Evolutionary conservation across 176 grass and related monocot genomes (phyloP), one percentile per base, ranked within the genome.

Genomic region (Pharus latifolius): DNA sequence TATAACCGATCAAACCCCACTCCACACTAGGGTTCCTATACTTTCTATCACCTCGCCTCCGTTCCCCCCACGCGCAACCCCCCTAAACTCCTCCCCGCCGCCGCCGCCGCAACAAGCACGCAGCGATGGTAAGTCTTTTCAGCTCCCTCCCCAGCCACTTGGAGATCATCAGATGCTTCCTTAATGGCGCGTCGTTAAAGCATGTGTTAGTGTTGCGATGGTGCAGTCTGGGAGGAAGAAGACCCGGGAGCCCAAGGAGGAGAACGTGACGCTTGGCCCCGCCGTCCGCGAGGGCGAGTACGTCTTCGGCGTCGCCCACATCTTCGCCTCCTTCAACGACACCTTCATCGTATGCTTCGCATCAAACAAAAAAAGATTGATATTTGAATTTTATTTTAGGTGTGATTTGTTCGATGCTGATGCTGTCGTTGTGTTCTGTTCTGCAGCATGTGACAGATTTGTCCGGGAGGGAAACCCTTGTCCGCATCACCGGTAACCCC

Each of bases 261-360:
- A 88, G 66, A 88, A 88, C 65, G 84, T 92, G 61, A 92, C 81
- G 19, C 88, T 92, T 67, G 88, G 88, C 42, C 88, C 81, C 15
- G 44, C 88, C 26, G 88, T 92, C 18, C 84, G 81, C 15, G 84
- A 92, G 65, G 84, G 80, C 4, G 84, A 92, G 61, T 63, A 84
- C 64, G 84, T 65, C 28, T 85, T 92, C 68, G 77, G 88, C 65
- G 85, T 92, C 28, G 88, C 84, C 30, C 84, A 46, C 56, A 81
- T 91, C 51, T 88, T 81, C 65, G 84, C 80, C 15, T 92, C 88
- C 22, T 92, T 88, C 80, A 92, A 92, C 40, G 81, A 92, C 70
- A 92, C 88, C 17, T 96, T 92, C 19, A 89, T 96, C 77, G 88
- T 92, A n/a, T n/a, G n/a, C n/a, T n/a, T n/a, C n/a, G n/a, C n/a